A percentile compares a stretch with the other conserved stretches of the same genome.
phyloP scores from a whole-genome alignment of 2,329 filamentous ascomycete genomes.

The Metarhizium guizhouense region DNA sequence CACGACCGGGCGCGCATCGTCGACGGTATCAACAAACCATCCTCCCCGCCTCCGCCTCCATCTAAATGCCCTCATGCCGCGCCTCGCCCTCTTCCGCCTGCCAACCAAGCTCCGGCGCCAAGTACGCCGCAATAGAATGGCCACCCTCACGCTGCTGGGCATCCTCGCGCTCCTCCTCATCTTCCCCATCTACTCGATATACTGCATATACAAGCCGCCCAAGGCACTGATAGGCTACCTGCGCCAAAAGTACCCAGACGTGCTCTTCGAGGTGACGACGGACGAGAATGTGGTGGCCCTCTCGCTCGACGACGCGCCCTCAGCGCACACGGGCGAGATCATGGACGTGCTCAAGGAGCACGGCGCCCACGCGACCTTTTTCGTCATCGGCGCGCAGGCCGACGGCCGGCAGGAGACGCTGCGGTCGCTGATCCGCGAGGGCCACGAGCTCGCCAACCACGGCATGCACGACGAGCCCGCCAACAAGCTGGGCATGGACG shows the following conservation, averaged over 20 bases:
- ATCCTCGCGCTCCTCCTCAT: conserved; percentile 25
- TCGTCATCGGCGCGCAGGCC: conserved; percentile 76
- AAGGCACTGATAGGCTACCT: conserved; percentile 61
- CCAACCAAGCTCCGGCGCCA: conserved; percentile 48
- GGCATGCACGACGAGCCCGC: conserved; percentile 82
- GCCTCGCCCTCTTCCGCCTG: conserved; percentile 41
- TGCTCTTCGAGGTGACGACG: conserved; percentile 61
- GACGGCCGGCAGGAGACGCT: conserved; percentile 45
- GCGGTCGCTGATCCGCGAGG: conserved; percentile 46
- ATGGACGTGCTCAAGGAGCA: conserved; percentile 56
- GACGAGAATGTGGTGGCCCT: conserved; percentile 62
- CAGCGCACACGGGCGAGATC: conserved; percentile 61
- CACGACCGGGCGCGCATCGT: background rate
- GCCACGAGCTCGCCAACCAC: conserved; percentile 76
- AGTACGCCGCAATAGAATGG: conserved; percentile 50
- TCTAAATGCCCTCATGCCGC: conserved; percentile 22
- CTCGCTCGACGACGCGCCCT: conserved; percentile 82
- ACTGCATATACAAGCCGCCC: conserved; percentile 76
- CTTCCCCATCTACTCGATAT: conserved; percentile 39
- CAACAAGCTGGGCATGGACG: conserved; percentile 45
- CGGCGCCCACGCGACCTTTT: conserved; percentile 72
- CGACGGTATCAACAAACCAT: background rate
- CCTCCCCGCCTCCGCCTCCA: background rate
- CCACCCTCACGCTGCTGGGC: conserved; percentile 37
- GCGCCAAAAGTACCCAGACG: conserved; percentile 63